phyloP scores from a whole-genome alignment of 495 filamentous ascomycete species.

The Xylaria telfairii region DNA sequence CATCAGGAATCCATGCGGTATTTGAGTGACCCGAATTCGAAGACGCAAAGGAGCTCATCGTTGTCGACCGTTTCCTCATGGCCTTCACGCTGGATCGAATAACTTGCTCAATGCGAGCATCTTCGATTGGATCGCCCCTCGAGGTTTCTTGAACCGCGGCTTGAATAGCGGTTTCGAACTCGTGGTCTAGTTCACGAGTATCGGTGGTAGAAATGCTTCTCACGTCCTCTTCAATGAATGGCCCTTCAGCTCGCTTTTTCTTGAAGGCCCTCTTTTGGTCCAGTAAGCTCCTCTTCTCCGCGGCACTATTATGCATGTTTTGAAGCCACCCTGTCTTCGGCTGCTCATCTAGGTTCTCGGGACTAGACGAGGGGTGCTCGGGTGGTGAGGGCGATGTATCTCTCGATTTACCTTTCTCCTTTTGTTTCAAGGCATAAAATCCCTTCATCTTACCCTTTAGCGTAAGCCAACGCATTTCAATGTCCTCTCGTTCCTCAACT shows the following conservation, averaged over 20 bases:
- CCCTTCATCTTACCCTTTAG: conserved; percentile 60
- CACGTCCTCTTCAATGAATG: conserved; percentile 40
- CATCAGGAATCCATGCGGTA: conserved; percentile 29
- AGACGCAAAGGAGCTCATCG: conserved; percentile 26
- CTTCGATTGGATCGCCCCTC: conserved; percentile 68
- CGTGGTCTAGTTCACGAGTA: conserved; percentile 46
- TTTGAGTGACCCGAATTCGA: neutral
- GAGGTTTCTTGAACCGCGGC: conserved; percentile 72
- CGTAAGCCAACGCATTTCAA: conserved; percentile 63
- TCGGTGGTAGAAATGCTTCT: conserved; percentile 15
- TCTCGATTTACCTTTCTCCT: conserved; percentile 41
- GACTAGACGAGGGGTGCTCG: conserved; percentile 24
- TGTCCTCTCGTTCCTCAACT: conserved; percentile 60
- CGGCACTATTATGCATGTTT: conserved; percentile 45
- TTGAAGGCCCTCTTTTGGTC: conserved; percentile 52
- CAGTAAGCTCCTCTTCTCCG: conserved; percentile 56
- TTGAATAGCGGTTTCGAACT: conserved; percentile 73
- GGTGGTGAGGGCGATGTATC: conserved; percentile 27
- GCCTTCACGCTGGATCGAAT: conserved; percentile 71
- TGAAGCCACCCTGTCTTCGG: conserved; percentile 48
- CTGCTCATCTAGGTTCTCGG: conserved; percentile 30
- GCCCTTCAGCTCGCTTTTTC: conserved; percentile 33
- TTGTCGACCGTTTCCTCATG: conserved; percentile 50
- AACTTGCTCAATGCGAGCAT: conserved; percentile 69
- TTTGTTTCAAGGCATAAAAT: conserved; percentile 47